A percentile compares a stretch with the other conserved stretches of the same genome.
Conservation (phyloP, 257 asterid genomes). For the Parsonsia alboflavescens region DNA sequence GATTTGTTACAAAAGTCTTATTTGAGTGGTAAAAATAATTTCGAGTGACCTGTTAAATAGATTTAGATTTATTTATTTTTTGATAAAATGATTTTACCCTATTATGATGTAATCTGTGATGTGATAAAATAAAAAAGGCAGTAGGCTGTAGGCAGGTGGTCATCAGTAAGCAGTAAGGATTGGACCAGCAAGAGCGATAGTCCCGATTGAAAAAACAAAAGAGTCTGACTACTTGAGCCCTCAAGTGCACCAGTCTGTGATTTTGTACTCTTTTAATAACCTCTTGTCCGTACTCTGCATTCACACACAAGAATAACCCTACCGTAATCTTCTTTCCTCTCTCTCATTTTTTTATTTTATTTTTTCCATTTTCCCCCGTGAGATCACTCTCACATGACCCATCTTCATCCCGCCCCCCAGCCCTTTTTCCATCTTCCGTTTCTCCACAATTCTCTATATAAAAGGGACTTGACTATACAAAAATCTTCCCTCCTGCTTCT, state of each 20-base stretch:
- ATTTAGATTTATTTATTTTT: too few relatives aligned
- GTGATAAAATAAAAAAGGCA: too few relatives aligned
- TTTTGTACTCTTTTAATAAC: slow-evolving; percentile 5
- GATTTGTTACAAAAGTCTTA: too few relatives aligned
- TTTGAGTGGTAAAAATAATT: too few relatives aligned
- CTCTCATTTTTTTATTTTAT: not conserved
- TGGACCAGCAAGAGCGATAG: not conserved
- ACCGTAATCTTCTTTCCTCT: not conserved
- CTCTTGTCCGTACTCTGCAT: slow-evolving; percentile 10
- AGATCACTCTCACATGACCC: too few relatives aligned
- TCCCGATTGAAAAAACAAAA: not conserved
- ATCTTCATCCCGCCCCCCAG: too few relatives aligned
- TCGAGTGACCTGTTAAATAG: too few relatives aligned
- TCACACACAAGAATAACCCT: not conserved
- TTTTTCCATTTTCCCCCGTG: not conserved
- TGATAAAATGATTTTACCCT: too few relatives aligned
- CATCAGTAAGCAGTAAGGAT: too few relatives aligned
- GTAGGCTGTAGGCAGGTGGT: too few relatives aligned
- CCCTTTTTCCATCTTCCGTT: too few relatives aligned
- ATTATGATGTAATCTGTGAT: too few relatives aligned
- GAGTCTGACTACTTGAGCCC: not conserved
- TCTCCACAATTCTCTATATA: not conserved
- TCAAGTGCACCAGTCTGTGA: not conserved
- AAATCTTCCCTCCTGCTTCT: not conserved
- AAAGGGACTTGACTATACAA: slow-evolving; percentile 4